Conservation (phyloP, 257 asterid genomes). For the Coffea eugenioides region DNA sequence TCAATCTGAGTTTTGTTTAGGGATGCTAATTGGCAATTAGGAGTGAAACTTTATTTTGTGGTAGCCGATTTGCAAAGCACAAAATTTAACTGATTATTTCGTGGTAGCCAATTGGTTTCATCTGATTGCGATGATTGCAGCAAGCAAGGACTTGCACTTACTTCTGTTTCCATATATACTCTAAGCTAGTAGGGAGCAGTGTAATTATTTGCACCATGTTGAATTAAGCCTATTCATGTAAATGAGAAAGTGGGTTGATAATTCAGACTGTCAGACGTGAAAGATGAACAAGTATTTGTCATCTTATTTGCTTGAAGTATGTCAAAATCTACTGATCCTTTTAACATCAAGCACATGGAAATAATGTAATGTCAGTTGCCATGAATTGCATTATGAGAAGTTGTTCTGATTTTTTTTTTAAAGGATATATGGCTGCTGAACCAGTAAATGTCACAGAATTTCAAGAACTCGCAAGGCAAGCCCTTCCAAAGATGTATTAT, state of each 20-base stretch:
- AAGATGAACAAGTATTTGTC: background rate
- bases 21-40: background rate
- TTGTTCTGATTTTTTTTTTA: background rate
- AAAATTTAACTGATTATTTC: background rate
- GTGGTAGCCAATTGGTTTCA: background rate
- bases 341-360: background rate
- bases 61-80: background rate
- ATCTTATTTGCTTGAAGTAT: background rate
- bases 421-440: constrained; percentile 46
- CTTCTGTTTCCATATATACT: background rate
- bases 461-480: constrained; percentile 56
- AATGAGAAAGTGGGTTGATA: background rate
- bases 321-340: too few relatives aligned
- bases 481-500: constrained; percentile 65
- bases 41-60: background rate
- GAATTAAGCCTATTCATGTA: too few relatives aligned
- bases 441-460: constrained; percentile 44
- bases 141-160: background rate
- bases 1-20: background rate
- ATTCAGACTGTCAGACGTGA: background rate
- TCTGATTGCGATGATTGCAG: background rate
- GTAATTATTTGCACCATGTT: background rate
- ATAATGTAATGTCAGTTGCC: background rate
- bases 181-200: constrained; percentile 1
- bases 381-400: background rate